Conservation (phyloP, 208 protist species). For the Trypanosoma boissoni region DNA sequence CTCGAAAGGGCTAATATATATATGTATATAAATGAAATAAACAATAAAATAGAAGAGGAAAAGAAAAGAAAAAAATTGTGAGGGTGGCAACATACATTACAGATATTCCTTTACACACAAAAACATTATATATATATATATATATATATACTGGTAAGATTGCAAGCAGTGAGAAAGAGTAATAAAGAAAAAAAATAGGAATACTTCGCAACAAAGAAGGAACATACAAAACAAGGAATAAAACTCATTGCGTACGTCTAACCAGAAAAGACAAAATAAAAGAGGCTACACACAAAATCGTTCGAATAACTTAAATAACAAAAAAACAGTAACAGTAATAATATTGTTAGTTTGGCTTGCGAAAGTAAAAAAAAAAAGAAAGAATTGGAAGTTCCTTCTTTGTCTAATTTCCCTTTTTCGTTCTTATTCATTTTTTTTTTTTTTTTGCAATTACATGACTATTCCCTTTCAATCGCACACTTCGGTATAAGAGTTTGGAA, state of each 20-base stretch:
- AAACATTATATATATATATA: slow-evolving; percentile 1
- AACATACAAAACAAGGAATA: slow-evolving; percentile 1
- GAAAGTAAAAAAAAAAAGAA: slow-evolving; percentile 22
- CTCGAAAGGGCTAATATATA: no score
- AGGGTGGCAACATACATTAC: no score
- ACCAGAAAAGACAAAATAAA: no score
- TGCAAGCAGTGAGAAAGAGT: slow-evolving; percentile 3
- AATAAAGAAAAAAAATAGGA: slow-evolving; percentile 8
- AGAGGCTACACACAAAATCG: no score
- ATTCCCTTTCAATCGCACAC: slow-evolving; percentile 2
- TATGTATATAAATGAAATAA: background rate
- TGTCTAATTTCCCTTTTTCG: background rate
- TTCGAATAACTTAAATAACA: no score
- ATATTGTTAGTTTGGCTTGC: no score
- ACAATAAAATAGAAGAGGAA: slow-evolving; percentile 4
- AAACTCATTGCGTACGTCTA: background rate
- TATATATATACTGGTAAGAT: slow-evolving; percentile 7
- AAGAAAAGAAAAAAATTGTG: slow-evolving; percentile 13
- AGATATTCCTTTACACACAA: no score
- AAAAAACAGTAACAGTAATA: no score
- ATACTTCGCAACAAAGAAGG: no score
- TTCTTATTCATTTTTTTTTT: slow-evolving; percentile 3
- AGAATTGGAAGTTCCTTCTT: background rate
- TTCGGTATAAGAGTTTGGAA: no score
- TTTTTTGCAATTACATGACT: background rate